Conservation (phyloP, 2,329 filamentous ascomycete genomes). For the Botrytis galanthina region DNA sequence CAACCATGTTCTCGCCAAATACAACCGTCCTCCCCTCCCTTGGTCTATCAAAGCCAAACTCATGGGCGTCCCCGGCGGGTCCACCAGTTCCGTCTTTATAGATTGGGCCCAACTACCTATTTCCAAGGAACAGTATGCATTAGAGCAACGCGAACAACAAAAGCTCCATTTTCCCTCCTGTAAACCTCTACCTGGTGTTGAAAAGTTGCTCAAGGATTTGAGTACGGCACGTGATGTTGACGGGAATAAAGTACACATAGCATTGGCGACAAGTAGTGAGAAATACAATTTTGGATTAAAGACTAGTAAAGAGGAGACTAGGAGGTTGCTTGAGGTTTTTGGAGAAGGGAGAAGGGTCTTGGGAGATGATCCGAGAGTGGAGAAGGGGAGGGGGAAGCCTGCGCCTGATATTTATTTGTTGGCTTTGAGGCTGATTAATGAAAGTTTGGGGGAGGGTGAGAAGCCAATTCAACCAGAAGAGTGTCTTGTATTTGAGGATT, state of each 20-base stretch:
- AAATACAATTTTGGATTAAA: slow-evolving; percentile 19
- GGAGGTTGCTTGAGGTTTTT: slow-evolving; percentile 61
- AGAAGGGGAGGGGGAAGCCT: slow-evolving; percentile 80
- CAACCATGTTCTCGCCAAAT: slow-evolving; percentile 76
- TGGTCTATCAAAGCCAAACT: slow-evolving; percentile 94
- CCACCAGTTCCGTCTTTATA: slow-evolving; percentile 61
- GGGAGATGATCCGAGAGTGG: slow-evolving; percentile 80
- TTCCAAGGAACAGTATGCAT: slow-evolving; percentile 62
- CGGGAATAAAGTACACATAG: background rate
- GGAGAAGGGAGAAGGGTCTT: slow-evolving; percentile 76
- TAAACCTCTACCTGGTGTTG: slow-evolving; percentile 77
- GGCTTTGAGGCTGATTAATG: slow-evolving; percentile 81
- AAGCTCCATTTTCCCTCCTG: slow-evolving; percentile 67
- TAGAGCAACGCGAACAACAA: slow-evolving; percentile 62
- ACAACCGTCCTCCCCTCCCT: slow-evolving; percentile 71
- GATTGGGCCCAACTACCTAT: slow-evolving; percentile 87
- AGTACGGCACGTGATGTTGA: slow-evolving; percentile 26
- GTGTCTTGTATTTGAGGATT: slow-evolving; percentile 95
- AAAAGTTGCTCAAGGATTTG: slow-evolving; percentile 63
- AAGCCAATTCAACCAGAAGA: slow-evolving; percentile 73
- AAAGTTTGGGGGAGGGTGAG: slow-evolving; percentile 60
- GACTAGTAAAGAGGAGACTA: slow-evolving; percentile 40
- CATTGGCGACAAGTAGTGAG: slow-evolving; percentile 3
- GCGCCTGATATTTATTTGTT: slow-evolving; percentile 92
- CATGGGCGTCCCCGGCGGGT: slow-evolving; percentile 36